These are phyloP conservation scores for Chlamydomonas eustigma DNA, from an alignment of 139 green algal species.

Conservation along the genomic window DNA sequence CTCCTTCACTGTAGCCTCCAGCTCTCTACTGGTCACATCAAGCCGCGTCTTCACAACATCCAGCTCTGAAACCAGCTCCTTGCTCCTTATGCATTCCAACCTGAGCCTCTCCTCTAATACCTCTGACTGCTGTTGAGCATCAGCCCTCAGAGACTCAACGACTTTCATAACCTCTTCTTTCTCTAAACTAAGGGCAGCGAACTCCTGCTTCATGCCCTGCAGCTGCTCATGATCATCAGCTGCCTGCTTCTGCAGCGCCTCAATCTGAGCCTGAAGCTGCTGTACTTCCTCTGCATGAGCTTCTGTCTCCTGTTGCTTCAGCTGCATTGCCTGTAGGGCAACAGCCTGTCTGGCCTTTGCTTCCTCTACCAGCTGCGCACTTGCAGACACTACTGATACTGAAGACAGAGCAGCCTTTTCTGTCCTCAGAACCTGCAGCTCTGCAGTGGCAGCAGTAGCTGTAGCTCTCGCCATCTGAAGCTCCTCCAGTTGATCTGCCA, in stretches of 20 bases:
- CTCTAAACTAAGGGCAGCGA: conserved; percentile 13
- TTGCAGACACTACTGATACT: conserved; percentile 31
- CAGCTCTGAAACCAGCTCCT: not conserved
- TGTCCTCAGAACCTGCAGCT: not conserved
- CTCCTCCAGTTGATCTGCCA: conserved; percentile 7
- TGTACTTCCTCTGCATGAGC: not conserved
- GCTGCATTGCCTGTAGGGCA: not conserved
- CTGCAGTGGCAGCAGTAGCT: not conserved
- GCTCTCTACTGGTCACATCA: too few species aligned
- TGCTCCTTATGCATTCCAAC: not conserved
- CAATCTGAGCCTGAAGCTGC: not conserved
- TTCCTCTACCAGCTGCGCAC: not conserved
- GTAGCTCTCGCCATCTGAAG: not conserved
- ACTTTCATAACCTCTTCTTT: conserved; percentile 16
- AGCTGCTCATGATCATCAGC: conserved; percentile 26
- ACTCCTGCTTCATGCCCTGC: not conserved
- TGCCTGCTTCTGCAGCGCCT: not conserved
- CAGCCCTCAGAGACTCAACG: conserved; percentile 10
- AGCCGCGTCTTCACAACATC: not conserved
- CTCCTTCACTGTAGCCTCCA: too few species aligned
- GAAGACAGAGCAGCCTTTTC: conserved; percentile 19
- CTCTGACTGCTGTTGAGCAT: not conserved
- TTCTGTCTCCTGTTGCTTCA: not conserved
- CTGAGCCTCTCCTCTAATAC: not conserved
- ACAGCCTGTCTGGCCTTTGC: not conserved